Base-by-base conservation (phyloP, 1,284 basidiomycete species). In the Trametes sp. region DNA sequence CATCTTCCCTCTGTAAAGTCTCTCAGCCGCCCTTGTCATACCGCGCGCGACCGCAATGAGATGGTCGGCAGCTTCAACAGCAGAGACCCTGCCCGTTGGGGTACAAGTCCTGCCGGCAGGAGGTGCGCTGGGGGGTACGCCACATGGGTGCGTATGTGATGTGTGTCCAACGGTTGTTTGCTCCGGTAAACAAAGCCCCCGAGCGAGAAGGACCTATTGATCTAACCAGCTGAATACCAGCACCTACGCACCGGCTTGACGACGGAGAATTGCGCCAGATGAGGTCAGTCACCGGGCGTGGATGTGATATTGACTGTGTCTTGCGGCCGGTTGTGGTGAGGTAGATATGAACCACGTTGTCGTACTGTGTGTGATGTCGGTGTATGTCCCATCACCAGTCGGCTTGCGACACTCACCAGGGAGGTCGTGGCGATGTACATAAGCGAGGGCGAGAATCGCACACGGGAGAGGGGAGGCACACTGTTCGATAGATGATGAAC, bases 391-490 rank as follows among this genome's bases (percentile, higher is more conserved):
- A 28, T 45, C 41, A 6, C 11, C 10, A 24, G 41, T 42, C 21
- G 21, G 42, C 8, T 58, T 26, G 38, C 24, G 24, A 29, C 21
- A 73, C 84, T 54, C 72, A 90, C 89, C 68, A 79, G 76, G 16
- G 85, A 84, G 26, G 83, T 84, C 38, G 86, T 84, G 2, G 88
- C 87, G 66, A 94, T 89, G 73, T 87, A 89, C 80, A 87, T 87
- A 23, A 93, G 76, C 9, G 90, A 92, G 14, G 92, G 91, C 26
- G 90, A 87, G 70, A 93, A 89, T 56, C 83, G 83, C 33, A 84
- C 77, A 31, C 84, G 74, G 51, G 81, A 80, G 13, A 87, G 83
- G 6, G 83, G 76, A 53, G 80, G 72, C 42, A 80, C 78, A 62
- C 86, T 88, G 66, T 54, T 54, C 36, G 35, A 65, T 57, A 55